Conservation (phyloP, 495 filamentous ascomycete genomes). For the Immersiella caudata region DNA sequence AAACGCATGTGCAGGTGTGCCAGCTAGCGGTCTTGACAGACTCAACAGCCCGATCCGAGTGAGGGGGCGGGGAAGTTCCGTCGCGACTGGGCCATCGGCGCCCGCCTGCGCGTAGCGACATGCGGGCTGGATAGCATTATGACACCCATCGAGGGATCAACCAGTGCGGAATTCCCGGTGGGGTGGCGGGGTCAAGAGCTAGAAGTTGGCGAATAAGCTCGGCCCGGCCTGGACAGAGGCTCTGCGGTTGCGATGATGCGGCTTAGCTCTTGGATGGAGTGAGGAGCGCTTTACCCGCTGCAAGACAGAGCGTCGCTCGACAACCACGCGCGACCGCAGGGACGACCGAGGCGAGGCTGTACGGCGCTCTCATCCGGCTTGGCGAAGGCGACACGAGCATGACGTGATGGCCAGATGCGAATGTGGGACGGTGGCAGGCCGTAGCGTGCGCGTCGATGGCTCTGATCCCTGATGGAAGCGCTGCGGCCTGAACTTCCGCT, state of each 20-base stretch:
- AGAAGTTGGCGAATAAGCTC: conserved; percentile 23
- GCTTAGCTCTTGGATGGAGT: not conserved
- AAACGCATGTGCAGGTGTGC: conserved; percentile 23
- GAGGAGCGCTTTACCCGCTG: conserved; percentile 23
- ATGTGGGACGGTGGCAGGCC: not conserved
- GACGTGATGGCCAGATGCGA: not conserved
- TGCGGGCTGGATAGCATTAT: conserved; percentile 25
- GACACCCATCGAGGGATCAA: conserved; percentile 28
- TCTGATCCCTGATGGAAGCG: not conserved
- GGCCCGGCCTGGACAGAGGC: conserved; percentile 12
- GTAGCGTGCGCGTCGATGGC: not conserved
- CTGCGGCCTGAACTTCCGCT: not conserved
- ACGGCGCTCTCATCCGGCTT: not conserved
- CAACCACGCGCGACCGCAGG: not conserved
- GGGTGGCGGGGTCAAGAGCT: conserved; percentile 36
- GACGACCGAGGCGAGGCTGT: not conserved
- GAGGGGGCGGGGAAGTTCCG: conserved; percentile 16
- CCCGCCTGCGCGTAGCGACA: conserved; percentile 19
- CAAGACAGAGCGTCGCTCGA: conserved; percentile 7
- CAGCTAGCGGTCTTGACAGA: conserved; percentile 20
- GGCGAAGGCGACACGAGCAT: not conserved
- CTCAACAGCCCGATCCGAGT: conserved; percentile 9
- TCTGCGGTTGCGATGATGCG: conserved; percentile 22
- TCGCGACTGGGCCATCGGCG: not conserved
- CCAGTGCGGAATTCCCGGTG: conserved; percentile 29